Evolutionary conservation across 768 basidiomycete genomes (phyloP), one percentile per base, ranked within the genome.

Genomic region (Trametes sanguinea): DNA sequence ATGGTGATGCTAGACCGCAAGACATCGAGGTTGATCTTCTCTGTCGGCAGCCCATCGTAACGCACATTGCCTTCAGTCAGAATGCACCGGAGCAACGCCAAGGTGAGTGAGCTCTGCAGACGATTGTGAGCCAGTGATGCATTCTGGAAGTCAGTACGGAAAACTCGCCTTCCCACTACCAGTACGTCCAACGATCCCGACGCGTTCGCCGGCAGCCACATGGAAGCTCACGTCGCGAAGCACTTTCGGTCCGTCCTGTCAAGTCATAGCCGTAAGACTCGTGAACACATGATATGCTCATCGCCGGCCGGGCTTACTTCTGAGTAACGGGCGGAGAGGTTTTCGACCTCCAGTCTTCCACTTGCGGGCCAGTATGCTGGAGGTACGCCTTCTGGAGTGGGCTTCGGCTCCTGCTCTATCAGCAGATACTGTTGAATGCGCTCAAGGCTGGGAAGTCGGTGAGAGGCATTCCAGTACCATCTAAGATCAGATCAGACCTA

Each of bases 281-380:
- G 7, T 29, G 32, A 69, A 61, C 56, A 67, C 68, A 44, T 63
- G 59, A 16, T 16, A 5, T 6, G 33, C 10, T 44, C 37, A 10
- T 17, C 48, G 13, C 69, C 67, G 3, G 2, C 22, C 22, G 8
- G 1, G 5, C 55, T 27, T 32, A 58, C 57, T n/a, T 54, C 48
- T 29, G 77, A 78, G 63, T 83, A 83, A 51, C 76, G 73, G 0
- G 85, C 85, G 16, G 76, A 78, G 4, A 86, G 73, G 47, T 81
- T 77, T 64, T 85, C 80, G 5, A 84, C 80, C 4, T 69, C 63
- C 22, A 87, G 73, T 8, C 76, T 71, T 1, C 85, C 86, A 27
- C 80, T 82, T 1, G 84, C 74, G 1, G 86, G 86, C 86, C 85
- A 87, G 55, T 84, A 81, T 0, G 85, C 85, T 5, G 85, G 84